phyloP scores from a whole-genome alignment of 2,329 filamentous ascomycete genomes.

The Helotiales sp. region DNA sequence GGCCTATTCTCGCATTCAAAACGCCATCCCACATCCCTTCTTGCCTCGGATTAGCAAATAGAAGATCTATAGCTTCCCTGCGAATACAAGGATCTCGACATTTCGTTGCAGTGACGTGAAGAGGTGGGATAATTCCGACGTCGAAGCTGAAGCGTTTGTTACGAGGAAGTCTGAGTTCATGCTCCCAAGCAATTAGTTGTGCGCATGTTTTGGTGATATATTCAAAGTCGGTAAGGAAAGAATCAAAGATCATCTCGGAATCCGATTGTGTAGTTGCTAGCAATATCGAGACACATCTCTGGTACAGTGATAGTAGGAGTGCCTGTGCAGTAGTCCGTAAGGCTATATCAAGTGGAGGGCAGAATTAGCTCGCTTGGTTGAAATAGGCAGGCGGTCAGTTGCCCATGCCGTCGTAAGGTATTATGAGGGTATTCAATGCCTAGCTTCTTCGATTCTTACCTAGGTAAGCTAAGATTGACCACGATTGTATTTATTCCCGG shows the following conservation, averaged over 20 bases:
- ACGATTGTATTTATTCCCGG: too few relatives aligned
- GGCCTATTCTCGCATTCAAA: slow-evolving; percentile 26
- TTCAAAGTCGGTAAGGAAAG: slow-evolving; percentile 23
- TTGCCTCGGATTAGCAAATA: slow-evolving; percentile 57
- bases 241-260: slow-evolving; percentile 32
- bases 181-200: slow-evolving; percentile 14
- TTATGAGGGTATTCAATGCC: too few relatives aligned
- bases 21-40: slow-evolving; percentile 67
- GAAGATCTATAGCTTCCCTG: slow-evolving; percentile 59
- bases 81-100: slow-evolving; percentile 59
- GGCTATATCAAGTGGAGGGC: too few relatives aligned
- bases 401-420: too few relatives aligned
- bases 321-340: too few relatives aligned
- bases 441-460: too few relatives aligned
- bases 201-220: slow-evolving; percentile 27
- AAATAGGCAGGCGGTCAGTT: too few relatives aligned
- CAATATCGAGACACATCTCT: slow-evolving; percentile 24
- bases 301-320: slow-evolving; percentile 26
- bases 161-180: slow-evolving; percentile 22
- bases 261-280: slow-evolving; percentile 20
- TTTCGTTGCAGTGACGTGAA: slow-evolving; percentile 67
- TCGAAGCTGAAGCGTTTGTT: slow-evolving; percentile 60
- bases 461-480: too few relatives aligned
- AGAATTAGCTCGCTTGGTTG: too few relatives aligned
- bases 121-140: slow-evolving; percentile 62